A percentile compares a stretch with the other conserved stretches of the same genome.
Evolutionary conservation across 495 filamentous ascomycete species (phyloP).

Genomic region (Neohortaea acidophila): DNA sequence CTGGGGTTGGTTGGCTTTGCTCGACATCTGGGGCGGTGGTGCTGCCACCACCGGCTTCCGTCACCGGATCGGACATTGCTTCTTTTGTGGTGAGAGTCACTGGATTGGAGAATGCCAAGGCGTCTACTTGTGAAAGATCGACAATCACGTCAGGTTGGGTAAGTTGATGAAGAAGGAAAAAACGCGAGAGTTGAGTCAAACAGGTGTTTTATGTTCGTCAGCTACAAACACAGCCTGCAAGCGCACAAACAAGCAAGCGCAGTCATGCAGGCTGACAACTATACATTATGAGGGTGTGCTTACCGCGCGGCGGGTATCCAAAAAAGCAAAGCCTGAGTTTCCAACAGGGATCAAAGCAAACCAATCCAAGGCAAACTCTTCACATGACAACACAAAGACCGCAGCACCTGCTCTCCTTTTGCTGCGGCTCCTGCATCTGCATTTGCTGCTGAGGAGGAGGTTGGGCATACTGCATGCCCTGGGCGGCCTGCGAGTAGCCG

Average conservation of each 20-base stretch:
- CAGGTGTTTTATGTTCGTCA: neutral
- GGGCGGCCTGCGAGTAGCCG: slow-evolving; percentile 11
- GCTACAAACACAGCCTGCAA: neutral
- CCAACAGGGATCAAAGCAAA: neutral
- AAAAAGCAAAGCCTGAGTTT: neutral
- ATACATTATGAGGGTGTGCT: neutral
- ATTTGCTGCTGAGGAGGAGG: slow-evolving; percentile 8
- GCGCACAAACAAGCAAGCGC: neutral
- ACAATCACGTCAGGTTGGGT: no score
- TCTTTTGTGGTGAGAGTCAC: neutral
- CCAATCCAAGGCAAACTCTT: neutral
- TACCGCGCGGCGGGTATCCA: neutral
- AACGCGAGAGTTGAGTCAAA: neutral
- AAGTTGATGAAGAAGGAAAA: neutral
- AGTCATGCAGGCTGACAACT: neutral
- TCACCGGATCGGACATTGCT: neutral
- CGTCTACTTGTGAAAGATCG: no score
- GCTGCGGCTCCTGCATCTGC: slow-evolving; percentile 8
- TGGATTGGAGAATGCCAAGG: neutral
- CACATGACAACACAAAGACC: slow-evolving; percentile 19
- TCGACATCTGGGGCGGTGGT: neutral
- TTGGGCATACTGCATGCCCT: neutral
- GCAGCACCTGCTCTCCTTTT: slow-evolving; percentile 17
- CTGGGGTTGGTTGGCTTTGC: neutral
- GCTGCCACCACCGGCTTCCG: neutral